Conservation (phyloP, 2,329 filamentous ascomycete species). For the Didymosphaeria variabile region DNA sequence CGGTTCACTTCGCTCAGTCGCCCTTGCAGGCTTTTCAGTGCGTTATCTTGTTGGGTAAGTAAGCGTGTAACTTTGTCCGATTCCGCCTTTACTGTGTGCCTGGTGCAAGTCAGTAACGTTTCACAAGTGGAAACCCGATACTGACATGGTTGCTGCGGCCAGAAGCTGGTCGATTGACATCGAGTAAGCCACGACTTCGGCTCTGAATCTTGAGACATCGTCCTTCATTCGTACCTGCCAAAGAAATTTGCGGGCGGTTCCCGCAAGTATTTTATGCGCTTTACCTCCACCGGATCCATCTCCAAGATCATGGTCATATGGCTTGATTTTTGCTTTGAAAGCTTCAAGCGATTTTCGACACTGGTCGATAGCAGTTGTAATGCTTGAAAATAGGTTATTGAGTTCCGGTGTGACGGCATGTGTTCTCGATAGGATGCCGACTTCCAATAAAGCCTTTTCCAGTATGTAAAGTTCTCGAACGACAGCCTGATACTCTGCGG, state of each 20-base stretch:
- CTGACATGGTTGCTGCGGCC: too few species aligned
- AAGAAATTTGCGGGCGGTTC: neutral
- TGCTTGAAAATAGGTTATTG: neutral
- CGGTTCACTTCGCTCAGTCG: too few species aligned
- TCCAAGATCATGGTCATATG: neutral
- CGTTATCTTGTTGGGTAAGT: too few species aligned
- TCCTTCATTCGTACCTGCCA: neutral
- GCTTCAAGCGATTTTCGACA: neutral
- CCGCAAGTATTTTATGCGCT: neutral
- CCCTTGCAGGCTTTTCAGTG: too few species aligned
- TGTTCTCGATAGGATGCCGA: constrained; percentile 19
- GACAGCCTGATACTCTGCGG: constrained; percentile 38
- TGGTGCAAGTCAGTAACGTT: too few species aligned
- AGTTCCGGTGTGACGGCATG: neutral
- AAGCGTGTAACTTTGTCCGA: too few species aligned
- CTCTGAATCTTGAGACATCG: neutral
- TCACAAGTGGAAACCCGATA: too few species aligned
- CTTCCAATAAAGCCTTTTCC: constrained; percentile 22
- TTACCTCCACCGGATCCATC: neutral
- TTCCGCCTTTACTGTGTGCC: too few species aligned
- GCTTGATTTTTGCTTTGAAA: neutral
- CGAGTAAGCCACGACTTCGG: neutral
- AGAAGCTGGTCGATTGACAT: too few species aligned
- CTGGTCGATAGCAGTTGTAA: neutral
- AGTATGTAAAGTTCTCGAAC: constrained; percentile 34